Evolutionary conservation across 495 filamentous ascomycete species (phyloP), one percentile per base, ranked within the genome.

Genomic region (Lentithecium fluviatile): DNA sequence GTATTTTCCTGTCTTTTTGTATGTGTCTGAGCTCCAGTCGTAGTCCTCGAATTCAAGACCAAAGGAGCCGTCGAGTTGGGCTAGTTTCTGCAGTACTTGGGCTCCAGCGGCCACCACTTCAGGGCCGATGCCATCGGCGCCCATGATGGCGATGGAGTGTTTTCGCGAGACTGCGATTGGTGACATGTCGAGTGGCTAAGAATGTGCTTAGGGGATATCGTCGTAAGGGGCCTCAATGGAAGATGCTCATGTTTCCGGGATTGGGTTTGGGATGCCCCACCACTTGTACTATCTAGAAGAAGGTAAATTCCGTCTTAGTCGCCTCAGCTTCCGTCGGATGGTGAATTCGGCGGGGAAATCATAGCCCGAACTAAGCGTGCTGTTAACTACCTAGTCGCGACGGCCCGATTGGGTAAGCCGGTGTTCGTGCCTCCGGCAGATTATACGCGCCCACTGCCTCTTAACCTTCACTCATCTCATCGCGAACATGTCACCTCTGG

Each of bases 91-190:
- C n/a, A 75, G 57, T 20, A 71, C 71, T 34, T 68, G 56, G n/a
- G 66, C 53, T 21, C 72, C 72, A n/a, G 73, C 73, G 8, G 70
- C 56, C 12, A 71, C 67, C 12, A 74, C 69, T 20, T 75, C 73
- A 40, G 66, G 58, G 51, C 73, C 73, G 23, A 75, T 75, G 45
- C 73, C 73, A 49, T 75, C 73, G 10, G 69, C 72, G 29, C 67
- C 67, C 24, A 75, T 75, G 43, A 59, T 69, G 23, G 70, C 71
- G 53, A 74, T 71, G 20, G 59, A 66, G 65, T 64, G 80, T 70
- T 52, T 54, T 15, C 53, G 63, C 17, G 38, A 15, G 7, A 52
- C 25, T 15, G 50, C 43, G 25, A 60, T 60, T 29, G 57, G 57
- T 17, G 47, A 52, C 57, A 60, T 60, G 13, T 21, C 6, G 40